Percentiles rank a stretch among this genome's conserved stretches.
phyloP scores from a whole-genome alignment of 2,329 filamentous ascomycete genomes.

The Penicillium sp. region DNA sequence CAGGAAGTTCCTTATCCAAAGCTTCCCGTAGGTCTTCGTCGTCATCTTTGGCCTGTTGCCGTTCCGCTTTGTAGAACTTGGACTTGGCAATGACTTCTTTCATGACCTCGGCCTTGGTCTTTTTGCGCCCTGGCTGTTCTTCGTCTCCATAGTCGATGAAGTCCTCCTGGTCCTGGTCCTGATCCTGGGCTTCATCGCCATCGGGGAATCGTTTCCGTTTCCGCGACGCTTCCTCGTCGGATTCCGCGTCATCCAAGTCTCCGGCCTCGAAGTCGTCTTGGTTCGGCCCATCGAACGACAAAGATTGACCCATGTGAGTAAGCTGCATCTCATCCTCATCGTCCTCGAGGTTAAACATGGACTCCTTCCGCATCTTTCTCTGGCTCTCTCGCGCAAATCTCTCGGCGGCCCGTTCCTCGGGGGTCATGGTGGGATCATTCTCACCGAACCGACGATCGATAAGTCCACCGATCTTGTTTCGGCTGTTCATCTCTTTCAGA shows the following conservation, averaged over 20 bases:
- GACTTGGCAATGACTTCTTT: constrained; percentile 97
- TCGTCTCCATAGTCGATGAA: constrained; percentile 50
- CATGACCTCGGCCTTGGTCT: constrained; percentile 96
- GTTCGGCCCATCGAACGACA: constrained; percentile 61
- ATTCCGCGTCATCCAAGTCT: constrained; percentile 57
- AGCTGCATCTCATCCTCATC: constrained; percentile 69
- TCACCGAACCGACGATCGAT: constrained; percentile 93
- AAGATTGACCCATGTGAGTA: constrained; percentile 78
- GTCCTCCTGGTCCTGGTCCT: constrained; percentile 46
- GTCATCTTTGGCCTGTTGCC: constrained; percentile 87
- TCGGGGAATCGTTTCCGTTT: constrained; percentile 52
- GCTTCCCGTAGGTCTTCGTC: constrained; percentile 84
- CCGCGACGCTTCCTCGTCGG: constrained; percentile 58
- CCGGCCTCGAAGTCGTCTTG: constrained; percentile 78
- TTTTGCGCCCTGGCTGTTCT: constrained; percentile 76
- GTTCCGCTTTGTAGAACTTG: constrained; percentile 90
- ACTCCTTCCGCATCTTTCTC: constrained; percentile 70
- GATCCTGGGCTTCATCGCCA: constrained; percentile 19
- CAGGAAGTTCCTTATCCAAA: constrained; percentile 78
- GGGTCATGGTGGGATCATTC: constrained; percentile 88
- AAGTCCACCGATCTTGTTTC: constrained; percentile 89
- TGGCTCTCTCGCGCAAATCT: constrained; percentile 88
- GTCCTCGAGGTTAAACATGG: constrained; percentile 88
- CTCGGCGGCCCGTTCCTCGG: constrained; percentile 88
- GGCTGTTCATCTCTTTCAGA: constrained; percentile 82